These are phyloP conservation scores for Serendipita indica DNA, from an alignment of 768 basidiomycete genomes.

Conservation along the genomic window DNA sequence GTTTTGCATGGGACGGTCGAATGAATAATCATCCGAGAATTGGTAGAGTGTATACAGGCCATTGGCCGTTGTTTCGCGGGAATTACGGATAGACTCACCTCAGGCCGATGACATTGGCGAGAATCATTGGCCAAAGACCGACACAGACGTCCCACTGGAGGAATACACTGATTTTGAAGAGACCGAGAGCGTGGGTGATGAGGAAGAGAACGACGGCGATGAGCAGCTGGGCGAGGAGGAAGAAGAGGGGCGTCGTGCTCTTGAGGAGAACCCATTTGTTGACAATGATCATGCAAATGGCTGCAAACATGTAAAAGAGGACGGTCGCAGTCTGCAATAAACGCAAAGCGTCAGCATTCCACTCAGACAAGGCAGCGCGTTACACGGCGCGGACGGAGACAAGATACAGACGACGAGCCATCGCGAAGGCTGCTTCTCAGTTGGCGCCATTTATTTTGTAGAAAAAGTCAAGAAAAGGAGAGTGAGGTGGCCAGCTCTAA, in stretches of 20 bases:
- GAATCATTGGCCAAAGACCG: conserved; percentile 60
- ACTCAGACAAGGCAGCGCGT: not conserved
- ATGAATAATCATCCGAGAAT: no score
- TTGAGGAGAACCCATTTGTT: conserved; percentile 84
- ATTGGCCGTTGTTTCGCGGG: not conserved
- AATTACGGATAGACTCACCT: conserved; percentile 33
- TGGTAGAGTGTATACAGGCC: no score
- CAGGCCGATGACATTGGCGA: conserved; percentile 66
- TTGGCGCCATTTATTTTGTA: not conserved
- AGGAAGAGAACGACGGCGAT: conserved; percentile 70
- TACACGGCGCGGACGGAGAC: not conserved
- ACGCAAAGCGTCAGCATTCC: not conserved
- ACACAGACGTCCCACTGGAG: conserved; percentile 52
- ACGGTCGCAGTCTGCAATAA: not conserved
- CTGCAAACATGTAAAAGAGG: conserved; percentile 26
- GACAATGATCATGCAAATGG: conserved; percentile 8
- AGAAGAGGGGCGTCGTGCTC: conserved; percentile 68
- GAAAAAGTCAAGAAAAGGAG: conserved; percentile 6
- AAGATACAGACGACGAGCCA: conserved; percentile 3
- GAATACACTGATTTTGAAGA: conserved; percentile 52
- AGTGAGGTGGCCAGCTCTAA: conserved; percentile 5
- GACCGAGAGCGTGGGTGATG: conserved; percentile 40
- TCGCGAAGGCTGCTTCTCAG: conserved; percentile 5
- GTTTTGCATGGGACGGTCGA: no score
- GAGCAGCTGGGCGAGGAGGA: conserved; percentile 63